phyloP scores from a whole-genome alignment of 257 asterid species.

The Capsicum pubescens region DNA sequence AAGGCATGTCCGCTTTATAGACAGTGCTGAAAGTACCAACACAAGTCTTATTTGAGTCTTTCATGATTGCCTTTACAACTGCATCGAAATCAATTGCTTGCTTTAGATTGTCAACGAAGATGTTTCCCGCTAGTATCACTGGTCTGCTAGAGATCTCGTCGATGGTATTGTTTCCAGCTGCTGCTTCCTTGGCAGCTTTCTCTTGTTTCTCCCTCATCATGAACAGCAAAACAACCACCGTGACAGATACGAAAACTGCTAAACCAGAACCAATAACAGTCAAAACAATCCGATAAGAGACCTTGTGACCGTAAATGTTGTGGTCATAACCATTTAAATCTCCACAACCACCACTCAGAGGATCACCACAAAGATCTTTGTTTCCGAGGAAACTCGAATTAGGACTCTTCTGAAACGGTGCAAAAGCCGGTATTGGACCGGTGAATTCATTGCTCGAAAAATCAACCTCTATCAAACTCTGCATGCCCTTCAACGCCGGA shows the following conservation, averaged over 20 bases:
- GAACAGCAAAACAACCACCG: slow-evolving; percentile 74
- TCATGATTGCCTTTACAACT: slow-evolving; percentile 72
- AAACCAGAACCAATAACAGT: slow-evolving; percentile 90
- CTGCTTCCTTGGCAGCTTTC: slow-evolving; percentile 57
- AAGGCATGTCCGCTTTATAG: slow-evolving; percentile 94
- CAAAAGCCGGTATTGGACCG: slow-evolving; percentile 80
- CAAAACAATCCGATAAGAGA: slow-evolving; percentile 76
- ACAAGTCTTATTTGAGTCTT: slow-evolving; percentile 73
- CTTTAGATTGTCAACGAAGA: slow-evolving; percentile 76
- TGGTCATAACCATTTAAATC: slow-evolving; percentile 49
- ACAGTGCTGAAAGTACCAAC: slow-evolving; percentile 85
- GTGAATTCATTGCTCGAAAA: slow-evolving; percentile 78
- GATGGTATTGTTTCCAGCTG: slow-evolving; percentile 33
- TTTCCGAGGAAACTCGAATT: slow-evolving; percentile 82
- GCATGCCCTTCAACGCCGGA: slow-evolving; percentile 73
- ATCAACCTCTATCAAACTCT: slow-evolving; percentile 88
- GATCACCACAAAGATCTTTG: slow-evolving; percentile 91
- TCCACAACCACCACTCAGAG: slow-evolving; percentile 65
- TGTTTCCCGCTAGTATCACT: slow-evolving; percentile 76
- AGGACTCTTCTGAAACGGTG: slow-evolving; percentile 86
- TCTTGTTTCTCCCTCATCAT: slow-evolving; percentile 96
- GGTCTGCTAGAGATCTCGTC: slow-evolving; percentile 55
- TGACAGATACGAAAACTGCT: slow-evolving; percentile 81
- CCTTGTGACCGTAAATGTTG: slow-evolving; percentile 67
- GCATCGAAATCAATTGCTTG: slow-evolving; percentile 92